Evolutionary conservation across 306 rosid species (phyloP), one percentile per base, ranked within the genome.

Genomic region (Hippophae gyantsensis): DNA sequence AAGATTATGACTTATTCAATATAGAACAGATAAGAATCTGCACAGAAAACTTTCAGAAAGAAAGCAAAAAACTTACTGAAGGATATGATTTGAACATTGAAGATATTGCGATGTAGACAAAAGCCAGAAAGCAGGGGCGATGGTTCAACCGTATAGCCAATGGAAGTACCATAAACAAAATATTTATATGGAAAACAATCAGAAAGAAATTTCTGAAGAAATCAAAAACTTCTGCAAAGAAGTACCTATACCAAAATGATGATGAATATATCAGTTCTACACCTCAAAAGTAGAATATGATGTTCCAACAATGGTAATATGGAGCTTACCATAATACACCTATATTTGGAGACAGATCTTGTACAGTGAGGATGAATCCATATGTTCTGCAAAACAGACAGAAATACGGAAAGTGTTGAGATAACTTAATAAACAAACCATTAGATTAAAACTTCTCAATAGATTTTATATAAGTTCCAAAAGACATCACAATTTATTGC

Each of bases 221-320:
- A 23, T 90, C 90, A 0, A 90, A 90, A 75, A 84, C 97, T 86
- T 90, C 97, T 1, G 97, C 97, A 61, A 90, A 90, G 82, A 87
- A 88, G 79, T 90, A 90, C 97, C 97, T 90, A 81, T 57, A 64
- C 67, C 54, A 62, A 61, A 77, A 78, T 25, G 11, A 52, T 38
- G 61, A 52, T 42, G 58, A 63, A 61, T 9, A 67, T 48, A 57
- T 72, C 72, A 74, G 65, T 53, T 42, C 27, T 53, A 61, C 23
- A 12, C 23, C 66, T 26, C 40, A 74, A 64, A 58, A 59, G 55
- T 50, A 60, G 26, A 56, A 56, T 9, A 54, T 14, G 0, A 0
- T 9, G 13, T 14, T 6, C 48, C n/a, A 56, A 45, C 57, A 54
- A 13, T 40, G 54, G 42, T n/a, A 62, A 47, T 10, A 58, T 62